Percentiles rank a stretch among this genome's conserved stretches.
phyloP scores from a whole-genome alignment of 2,329 filamentous ascomycete genomes.

The Neurospora crassa region DNA sequence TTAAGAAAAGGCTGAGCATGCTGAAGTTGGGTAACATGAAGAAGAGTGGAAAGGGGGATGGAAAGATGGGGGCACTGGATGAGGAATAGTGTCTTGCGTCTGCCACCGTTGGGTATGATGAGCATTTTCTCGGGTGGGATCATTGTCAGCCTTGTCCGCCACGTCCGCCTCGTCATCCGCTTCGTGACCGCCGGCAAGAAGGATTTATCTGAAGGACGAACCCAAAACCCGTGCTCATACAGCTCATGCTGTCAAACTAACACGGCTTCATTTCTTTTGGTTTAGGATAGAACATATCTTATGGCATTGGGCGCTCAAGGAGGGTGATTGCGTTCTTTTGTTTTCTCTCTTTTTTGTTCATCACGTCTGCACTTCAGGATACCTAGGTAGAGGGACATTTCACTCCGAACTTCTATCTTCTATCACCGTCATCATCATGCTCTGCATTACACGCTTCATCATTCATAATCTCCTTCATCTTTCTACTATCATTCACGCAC shows the following conservation, averaged over 20 bases:
- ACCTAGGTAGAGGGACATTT: neutral
- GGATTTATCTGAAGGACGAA: neutral
- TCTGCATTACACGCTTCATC: neutral
- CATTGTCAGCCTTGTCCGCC: neutral
- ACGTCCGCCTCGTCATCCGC: neutral
- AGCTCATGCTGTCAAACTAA: neutral
- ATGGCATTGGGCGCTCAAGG: neutral
- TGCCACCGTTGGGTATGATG: neutral
- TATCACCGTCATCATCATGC: neutral
- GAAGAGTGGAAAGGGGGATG: constrained; percentile 50
- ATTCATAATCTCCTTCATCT: neutral
- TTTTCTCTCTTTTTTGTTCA: neutral
- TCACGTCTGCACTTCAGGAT: neutral
- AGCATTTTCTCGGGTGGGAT: neutral
- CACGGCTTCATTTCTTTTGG: neutral
- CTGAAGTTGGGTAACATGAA: constrained; percentile 67
- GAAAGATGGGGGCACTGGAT: constrained; percentile 43
- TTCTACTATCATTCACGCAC: neutral
- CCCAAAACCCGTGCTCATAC: neutral
- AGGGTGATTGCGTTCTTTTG: neutral
- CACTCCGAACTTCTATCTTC: neutral
- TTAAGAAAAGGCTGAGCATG: constrained; percentile 71
- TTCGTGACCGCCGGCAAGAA: neutral
- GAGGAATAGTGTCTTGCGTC: constrained; percentile 35
- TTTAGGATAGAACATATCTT: neutral